Evolutionary conservation across 352 stramenopile species (phyloP), one percentile per base, ranked within the genome.

Genomic region (Globisporangium mamillatum): DNA sequence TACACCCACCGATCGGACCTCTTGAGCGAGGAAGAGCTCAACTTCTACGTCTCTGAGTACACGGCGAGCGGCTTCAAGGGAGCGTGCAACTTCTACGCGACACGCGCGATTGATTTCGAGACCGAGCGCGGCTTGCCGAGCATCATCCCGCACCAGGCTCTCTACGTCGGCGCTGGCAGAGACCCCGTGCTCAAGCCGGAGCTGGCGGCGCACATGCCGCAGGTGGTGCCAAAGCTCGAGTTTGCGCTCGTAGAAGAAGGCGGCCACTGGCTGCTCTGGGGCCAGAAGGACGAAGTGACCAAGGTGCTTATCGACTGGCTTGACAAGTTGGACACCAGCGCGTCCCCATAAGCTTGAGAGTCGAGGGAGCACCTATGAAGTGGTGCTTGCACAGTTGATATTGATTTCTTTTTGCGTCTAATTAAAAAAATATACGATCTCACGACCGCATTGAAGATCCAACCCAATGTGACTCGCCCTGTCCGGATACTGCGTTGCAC

Each of bases 31-130:
- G 71, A 75, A 16, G 81, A 89, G 41, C 63, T 87, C 20, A 38
- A 84, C 10, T 84, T 82, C 57, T 87, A 87, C 65, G 56, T 88
- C 18, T 53, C 72, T 29, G 60, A 75, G 64, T 85, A 79, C 74
- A 65, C 68, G 4, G 34, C 72, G 55, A 79, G 68, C 50, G 78
- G 78, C 36, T 85, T 84, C 69, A 70, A 70, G 41, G 72, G 68
- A 29, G 52, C 67, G 4, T 74, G 73, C 44, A 76, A 75, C 69
- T 78, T 74, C 54, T 86, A 86, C 70, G 71, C 59, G 34, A 80
- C 76, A 3, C 72, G 73, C 62, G 69, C 75, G 50, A 69, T 80
- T 41, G 76, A 88, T 60, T 88, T 78, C n/a, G 72, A 81, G 60
- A 76, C 64, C 18, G 76, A 86, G 70, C 71, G 67, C 29, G 63